A percentile compares a stretch with the other conserved stretches of the same genome.
Evolutionary conservation across 2,329 filamentous ascomycete genomes (phyloP).

Genomic region (Aspergillus sp.): DNA sequence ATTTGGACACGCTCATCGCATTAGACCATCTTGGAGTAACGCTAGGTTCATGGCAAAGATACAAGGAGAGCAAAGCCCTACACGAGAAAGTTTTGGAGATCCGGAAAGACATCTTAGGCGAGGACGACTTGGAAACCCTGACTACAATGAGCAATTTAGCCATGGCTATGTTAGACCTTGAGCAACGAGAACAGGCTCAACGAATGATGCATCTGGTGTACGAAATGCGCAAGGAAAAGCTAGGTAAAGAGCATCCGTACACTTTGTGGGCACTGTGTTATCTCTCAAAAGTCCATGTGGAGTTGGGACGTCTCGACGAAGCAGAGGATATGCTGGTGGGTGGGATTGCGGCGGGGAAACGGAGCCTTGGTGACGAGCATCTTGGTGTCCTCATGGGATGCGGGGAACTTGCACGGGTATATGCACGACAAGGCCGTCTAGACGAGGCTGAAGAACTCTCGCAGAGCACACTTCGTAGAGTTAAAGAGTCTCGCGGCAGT

Average conservation of each 20-base stretch:
- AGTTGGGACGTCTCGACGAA: conserved; percentile 10
- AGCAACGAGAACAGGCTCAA: conserved; percentile 10
- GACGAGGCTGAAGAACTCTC: conserved; percentile 7
- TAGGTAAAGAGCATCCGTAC: conserved; percentile 30
- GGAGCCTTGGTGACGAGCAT: conserved; percentile 19
- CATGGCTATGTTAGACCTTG: conserved; percentile 9
- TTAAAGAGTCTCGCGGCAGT: conserved; percentile 11
- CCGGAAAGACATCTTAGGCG: conserved; percentile 12
- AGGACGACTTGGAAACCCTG: conserved; percentile 15
- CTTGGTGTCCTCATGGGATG: conserved; percentile 17
- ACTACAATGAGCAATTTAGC: conserved; percentile 15
- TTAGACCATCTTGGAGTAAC: conserved; percentile 9
- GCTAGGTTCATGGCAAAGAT: conserved; percentile 1
- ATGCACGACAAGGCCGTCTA: conserved; percentile 11
- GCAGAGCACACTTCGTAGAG: conserved; percentile 1
- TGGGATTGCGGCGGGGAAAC: conserved; percentile 14
- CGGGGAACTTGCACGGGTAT: conserved; percentile 13
- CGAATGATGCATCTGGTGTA: conserved; percentile 12
- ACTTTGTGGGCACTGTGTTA: conserved; percentile 28
- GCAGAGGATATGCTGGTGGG: conserved; percentile 12
- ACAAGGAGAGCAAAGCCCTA: neutral
- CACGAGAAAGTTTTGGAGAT: conserved; percentile 4
- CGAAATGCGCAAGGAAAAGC: conserved; percentile 9
- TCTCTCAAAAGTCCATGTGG: conserved; percentile 24
- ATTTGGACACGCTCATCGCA: conserved; percentile 20